Evolutionary conservation across 305 asterid species (phyloP), one percentile per base, ranked within the genome.

Genomic region (Fraxinus xanthoxyloides): DNA sequence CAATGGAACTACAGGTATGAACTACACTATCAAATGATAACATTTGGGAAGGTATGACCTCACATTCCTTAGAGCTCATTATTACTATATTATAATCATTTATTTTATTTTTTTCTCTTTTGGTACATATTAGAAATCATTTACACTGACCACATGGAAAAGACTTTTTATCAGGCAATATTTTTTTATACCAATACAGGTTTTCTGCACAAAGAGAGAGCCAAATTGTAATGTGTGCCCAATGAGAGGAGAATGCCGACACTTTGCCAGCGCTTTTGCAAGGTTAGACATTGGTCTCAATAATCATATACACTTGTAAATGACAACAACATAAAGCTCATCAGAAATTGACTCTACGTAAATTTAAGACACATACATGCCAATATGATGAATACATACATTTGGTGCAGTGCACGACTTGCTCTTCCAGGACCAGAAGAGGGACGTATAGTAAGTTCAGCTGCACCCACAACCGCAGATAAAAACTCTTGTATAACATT

Each of bases 181-280:
- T 77, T 80, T 48, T 35, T 63, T 32, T 72, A 43, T 61, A n/a
- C 69, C n/a, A 75, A 73, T 86, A 77, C 92, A 95, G 98, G 98
- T 96, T 80, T 96, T 96, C 88, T 96, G 99, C 92, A 96, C 99
- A 78, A 96, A 96, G 91, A 90, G 89, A 84, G 92, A 92, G 28
- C 99, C 99, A 61, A 96, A 96, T 82, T 96, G 99, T 87, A 94
- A 96, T 76, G 98, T 93, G 21, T 96, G 99, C 86, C 99, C 99
- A 81, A 82, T 96, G 97, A 89, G 93, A 87, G 93, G 87, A 56
- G 98, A 96, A 80, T 96, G 99, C 89, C 91, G 99, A 86, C 99
- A 96, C 86, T 96, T 93, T 75, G 98, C 99, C 75, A 94, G 98
- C 82, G 97, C 99, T 82, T 94, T 89, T 84, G 98, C 99, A 81